Conservation (phyloP, 768 basidiomycete species). For the Lactifluus piperatus region DNA sequence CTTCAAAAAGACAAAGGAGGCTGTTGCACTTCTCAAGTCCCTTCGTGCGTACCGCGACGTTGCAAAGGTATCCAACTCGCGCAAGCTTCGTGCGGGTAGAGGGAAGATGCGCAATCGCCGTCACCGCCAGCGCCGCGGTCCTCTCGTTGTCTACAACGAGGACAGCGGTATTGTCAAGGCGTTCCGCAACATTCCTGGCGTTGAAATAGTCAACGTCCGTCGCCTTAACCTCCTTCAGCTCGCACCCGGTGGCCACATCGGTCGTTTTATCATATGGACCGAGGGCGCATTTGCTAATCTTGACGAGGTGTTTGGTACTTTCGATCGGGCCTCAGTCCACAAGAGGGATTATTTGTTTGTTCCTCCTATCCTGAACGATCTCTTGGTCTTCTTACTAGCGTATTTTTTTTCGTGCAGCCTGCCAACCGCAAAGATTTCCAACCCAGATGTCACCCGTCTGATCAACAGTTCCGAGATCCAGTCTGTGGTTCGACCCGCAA, state of each 20-base stretch:
- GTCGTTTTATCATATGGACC: slow-evolving; percentile 99
- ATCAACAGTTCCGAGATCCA: slow-evolving; percentile 99
- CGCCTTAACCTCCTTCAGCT: slow-evolving; percentile 96
- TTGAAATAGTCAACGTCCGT: slow-evolving; percentile 92
- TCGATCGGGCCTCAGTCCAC: slow-evolving; percentile 73
- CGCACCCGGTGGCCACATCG: slow-evolving; percentile 98
- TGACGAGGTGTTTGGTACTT: slow-evolving; percentile 93
- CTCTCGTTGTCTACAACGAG: slow-evolving; percentile 93
- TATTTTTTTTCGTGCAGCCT: slow-evolving; percentile 41
- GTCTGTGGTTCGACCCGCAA: slow-evolving; percentile 87
- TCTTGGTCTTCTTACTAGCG: neutral
- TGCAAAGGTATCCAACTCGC: slow-evolving; percentile 93
- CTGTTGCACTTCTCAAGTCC: slow-evolving; percentile 85
- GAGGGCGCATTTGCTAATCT: slow-evolving; percentile 87
- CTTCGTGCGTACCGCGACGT: slow-evolving; percentile 88
- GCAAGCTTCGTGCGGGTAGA: slow-evolving; percentile 94
- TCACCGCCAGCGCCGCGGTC: slow-evolving; percentile 94
- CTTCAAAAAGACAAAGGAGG: slow-evolving; percentile 94
- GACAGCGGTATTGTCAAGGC: slow-evolving; percentile 97
- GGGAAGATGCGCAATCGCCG: slow-evolving; percentile 97
- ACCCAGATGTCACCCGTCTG: slow-evolving; percentile 93
- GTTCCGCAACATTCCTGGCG: slow-evolving; percentile 98
- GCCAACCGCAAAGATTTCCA: slow-evolving; percentile 91
- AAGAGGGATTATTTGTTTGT: slow-evolving; percentile 87
- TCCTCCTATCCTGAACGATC: slow-evolving; percentile 1